A percentile compares a stretch with the other conserved stretches of the same genome.
Conservation (phyloP, 495 filamentous ascomycete species). For the Penicillium fimorum region DNA sequence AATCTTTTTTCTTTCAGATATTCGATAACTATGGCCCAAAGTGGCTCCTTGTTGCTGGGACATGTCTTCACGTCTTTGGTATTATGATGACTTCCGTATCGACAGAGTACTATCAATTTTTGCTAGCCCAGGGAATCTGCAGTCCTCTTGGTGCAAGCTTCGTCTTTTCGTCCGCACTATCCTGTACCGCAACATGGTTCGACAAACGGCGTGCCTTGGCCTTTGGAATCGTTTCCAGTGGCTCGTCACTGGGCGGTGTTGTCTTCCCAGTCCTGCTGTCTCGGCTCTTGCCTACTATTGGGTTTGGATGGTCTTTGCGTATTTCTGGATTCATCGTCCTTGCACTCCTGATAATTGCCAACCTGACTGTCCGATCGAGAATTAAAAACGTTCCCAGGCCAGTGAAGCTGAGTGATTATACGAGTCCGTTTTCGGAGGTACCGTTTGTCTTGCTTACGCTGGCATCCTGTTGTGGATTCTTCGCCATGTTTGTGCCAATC, state of each 20-base stretch:
- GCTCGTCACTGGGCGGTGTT: constrained; percentile 55
- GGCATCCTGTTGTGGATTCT: constrained; percentile 17
- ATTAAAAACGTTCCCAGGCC: constrained; percentile 17
- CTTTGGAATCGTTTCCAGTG: constrained; percentile 48
- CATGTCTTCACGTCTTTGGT: constrained; percentile 64
- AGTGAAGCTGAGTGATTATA: constrained; percentile 9
- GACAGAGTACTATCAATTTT: constrained; percentile 44
- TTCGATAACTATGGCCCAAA: constrained; percentile 72
- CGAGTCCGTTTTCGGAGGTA: constrained; percentile 7
- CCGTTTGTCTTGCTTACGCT: constrained; percentile 15
- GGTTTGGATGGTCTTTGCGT: constrained; percentile 45
- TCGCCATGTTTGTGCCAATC: constrained; percentile 21
- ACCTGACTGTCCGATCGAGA: constrained; percentile 34
- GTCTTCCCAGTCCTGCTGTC: constrained; percentile 45
- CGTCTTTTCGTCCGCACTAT: constrained; percentile 31
- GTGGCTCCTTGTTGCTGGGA: constrained; percentile 60
- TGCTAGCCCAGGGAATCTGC: constrained; percentile 46
- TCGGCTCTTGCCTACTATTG: constrained; percentile 35
- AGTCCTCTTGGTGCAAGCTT: constrained; percentile 30
- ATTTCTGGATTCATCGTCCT: constrained; percentile 41
- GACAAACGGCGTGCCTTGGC: constrained; percentile 51
- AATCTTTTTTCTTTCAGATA: background rate
- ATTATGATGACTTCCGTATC: constrained; percentile 59
- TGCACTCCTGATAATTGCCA: constrained; percentile 29
- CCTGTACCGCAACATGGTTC: constrained; percentile 50